phyloP scores from a whole-genome alignment of 305 asterid species.

The Withania somnifera region DNA sequence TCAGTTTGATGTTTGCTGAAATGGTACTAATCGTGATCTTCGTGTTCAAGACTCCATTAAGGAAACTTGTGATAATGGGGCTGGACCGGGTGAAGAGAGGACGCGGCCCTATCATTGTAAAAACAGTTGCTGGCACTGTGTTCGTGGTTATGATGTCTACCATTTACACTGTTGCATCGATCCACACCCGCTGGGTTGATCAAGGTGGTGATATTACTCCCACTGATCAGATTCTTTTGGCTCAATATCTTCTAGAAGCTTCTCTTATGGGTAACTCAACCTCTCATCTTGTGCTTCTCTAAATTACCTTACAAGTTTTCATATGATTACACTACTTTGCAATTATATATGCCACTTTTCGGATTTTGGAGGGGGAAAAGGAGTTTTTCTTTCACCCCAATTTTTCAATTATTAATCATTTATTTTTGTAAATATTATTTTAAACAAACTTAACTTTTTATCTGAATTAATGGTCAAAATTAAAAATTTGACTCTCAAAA shows the following conservation, averaged over 20 bases:
- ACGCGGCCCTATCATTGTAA: slow-evolving; percentile 59
- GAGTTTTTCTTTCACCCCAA: background rate
- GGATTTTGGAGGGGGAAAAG: too few relatives aligned
- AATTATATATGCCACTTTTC: background rate
- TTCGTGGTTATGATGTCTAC: slow-evolving; percentile 54
- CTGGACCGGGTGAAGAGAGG: slow-evolving; percentile 82
- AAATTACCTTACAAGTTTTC: background rate
- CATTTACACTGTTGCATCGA: slow-evolving; percentile 45
- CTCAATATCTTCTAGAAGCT: slow-evolving; percentile 74
- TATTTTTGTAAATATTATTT: background rate
- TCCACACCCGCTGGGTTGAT: slow-evolving; percentile 53
- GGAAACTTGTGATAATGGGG: slow-evolving; percentile 72
- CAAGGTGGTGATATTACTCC: slow-evolving; percentile 57
- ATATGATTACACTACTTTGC: background rate
- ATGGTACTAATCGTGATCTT: slow-evolving; percentile 65
- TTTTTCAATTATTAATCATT: background rate
- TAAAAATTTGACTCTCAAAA: background rate
- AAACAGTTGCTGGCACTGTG: slow-evolving; percentile 52
- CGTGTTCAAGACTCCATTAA: slow-evolving; percentile 81
- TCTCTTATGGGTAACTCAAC: slow-evolving; percentile 70
- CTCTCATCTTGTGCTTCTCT: background rate
- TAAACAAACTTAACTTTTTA: background rate
- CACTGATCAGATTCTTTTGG: slow-evolving; percentile 77
- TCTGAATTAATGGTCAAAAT: background rate
- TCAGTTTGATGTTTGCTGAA: slow-evolving; percentile 55